phyloP scores from a whole-genome alignment of 768 basidiomycete species.

The Suillus bovinus region DNA sequence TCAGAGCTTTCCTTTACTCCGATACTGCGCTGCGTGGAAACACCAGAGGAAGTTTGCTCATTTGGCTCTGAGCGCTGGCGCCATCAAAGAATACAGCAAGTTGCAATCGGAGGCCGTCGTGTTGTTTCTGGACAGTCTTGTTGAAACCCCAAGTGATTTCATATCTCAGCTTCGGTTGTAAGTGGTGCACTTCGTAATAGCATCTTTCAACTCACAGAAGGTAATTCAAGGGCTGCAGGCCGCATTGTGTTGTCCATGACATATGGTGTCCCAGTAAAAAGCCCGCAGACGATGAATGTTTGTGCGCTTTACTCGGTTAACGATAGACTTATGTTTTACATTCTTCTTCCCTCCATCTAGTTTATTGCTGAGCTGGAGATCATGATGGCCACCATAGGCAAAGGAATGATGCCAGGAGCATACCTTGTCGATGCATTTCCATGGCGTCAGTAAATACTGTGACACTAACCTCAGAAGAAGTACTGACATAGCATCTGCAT shows the following conservation, averaged over 20 bases:
- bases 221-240: neutral
- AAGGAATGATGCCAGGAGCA: slow-evolving; percentile 8
- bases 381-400: slow-evolving; percentile 1
- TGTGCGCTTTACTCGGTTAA: neutral
- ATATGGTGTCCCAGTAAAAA: slow-evolving; percentile 9
- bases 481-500: neutral
- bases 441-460: slow-evolving; percentile 5
- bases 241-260: slow-evolving; percentile 11
- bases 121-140: slow-evolving; percentile 5
- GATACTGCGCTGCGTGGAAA: slow-evolving; percentile 10
- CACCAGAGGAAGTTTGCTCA: slow-evolving; percentile 11
- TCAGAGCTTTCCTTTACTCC: slow-evolving; percentile 14
- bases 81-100: slow-evolving; percentile 2
- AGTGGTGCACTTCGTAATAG: neutral
- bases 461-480: neutral
- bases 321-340: neutral
- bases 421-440: slow-evolving; percentile 6
- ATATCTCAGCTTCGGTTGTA: slow-evolving; percentile 5
- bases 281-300: slow-evolving; percentile 1
- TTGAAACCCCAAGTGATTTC: slow-evolving; percentile 4
- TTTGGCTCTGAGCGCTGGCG: slow-evolving; percentile 3
- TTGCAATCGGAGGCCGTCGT: slow-evolving; percentile 6
- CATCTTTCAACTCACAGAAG: neutral
- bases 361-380: slow-evolving; percentile 9
- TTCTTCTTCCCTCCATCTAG: neutral